Conservation (phyloP, 139 green algal species). For the Haematococcus lacustris region DNA sequence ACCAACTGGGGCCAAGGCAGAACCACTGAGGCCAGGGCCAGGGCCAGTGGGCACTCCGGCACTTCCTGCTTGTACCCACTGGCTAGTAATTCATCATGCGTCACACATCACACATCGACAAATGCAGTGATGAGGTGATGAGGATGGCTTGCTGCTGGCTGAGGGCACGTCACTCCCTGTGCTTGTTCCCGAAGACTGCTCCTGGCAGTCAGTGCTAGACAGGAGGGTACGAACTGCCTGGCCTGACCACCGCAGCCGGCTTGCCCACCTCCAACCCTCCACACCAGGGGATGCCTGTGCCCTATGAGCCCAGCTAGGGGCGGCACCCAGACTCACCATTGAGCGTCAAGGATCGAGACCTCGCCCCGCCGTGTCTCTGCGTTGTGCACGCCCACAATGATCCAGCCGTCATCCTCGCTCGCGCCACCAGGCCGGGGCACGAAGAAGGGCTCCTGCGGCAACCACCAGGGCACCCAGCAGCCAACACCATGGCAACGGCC, state of each 20-base stretch:
- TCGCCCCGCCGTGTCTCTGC: slow-evolving; percentile 21
- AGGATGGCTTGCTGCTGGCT: too few species aligned
- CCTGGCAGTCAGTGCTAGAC: not conserved
- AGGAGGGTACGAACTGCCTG: not conserved
- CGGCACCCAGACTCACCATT: not conserved
- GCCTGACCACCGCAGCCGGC: not conserved
- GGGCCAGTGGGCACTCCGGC: too few species aligned
- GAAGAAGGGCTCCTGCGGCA: slow-evolving; percentile 60
- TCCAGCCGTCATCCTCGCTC: slow-evolving; percentile 62
- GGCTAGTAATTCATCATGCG: too few species aligned
- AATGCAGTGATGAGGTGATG: too few species aligned
- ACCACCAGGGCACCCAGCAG: slow-evolving; percentile 29
- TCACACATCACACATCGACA: too few species aligned
- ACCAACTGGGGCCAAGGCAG: too few species aligned
- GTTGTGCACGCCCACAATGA: slow-evolving; percentile 58
- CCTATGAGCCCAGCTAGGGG: not conserved
- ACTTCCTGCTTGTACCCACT: too few species aligned
- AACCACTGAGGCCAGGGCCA: too few species aligned
- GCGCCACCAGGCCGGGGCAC: slow-evolving; percentile 33
- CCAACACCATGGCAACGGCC: too few species aligned
- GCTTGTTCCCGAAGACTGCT: too few species aligned
- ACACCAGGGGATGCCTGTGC: not conserved
- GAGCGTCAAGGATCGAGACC: slow-evolving; percentile 47
- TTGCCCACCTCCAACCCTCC: not conserved
- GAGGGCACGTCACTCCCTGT: not conserved